Percentiles rank a stretch among this genome's conserved stretches.
These are phyloP conservation scores for Anisodus tanguticus DNA, from an alignment of 257 asterid genomes.

Conservation along the genomic window DNA sequence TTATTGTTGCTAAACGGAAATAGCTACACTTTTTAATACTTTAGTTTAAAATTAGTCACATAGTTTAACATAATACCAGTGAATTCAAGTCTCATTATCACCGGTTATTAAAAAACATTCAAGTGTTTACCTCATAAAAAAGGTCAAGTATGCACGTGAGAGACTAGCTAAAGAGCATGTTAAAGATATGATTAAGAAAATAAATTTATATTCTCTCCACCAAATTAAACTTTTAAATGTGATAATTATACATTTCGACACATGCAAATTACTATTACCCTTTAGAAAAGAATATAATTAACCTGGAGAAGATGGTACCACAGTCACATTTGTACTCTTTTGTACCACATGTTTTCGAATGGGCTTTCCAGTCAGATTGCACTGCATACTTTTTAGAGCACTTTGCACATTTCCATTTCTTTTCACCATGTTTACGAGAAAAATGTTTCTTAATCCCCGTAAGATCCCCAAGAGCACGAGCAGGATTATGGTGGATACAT, in stretches of 20 bases:
- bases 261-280: not conserved
- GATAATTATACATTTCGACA: not conserved
- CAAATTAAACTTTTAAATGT: not conserved
- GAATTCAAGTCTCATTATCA: not conserved
- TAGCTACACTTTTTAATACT: too few relatives aligned
- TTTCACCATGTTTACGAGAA: constrained; percentile 34
- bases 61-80: not conserved
- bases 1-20: too few relatives aligned
- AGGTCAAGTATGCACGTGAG: not conserved
- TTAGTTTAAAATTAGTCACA: not conserved
- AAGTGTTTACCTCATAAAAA: not conserved
- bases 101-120: too few relatives aligned
- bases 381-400: constrained; percentile 33
- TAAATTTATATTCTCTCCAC: not conserved
- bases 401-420: constrained; percentile 35
- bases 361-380: constrained; percentile 36
- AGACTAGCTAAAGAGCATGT: not conserved
- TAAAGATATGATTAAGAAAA: not conserved
- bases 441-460: constrained; percentile 35
- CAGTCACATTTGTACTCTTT: constrained; percentile 30
- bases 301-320: constrained; percentile 36
- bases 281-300: not conserved
- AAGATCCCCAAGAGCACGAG: constrained; percentile 30
- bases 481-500: constrained; percentile 31
- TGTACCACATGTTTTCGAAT: constrained; percentile 30